Base-by-base conservation (phyloP, 2,329 filamentous ascomycete species). In the Fusarium nematophilum region DNA sequence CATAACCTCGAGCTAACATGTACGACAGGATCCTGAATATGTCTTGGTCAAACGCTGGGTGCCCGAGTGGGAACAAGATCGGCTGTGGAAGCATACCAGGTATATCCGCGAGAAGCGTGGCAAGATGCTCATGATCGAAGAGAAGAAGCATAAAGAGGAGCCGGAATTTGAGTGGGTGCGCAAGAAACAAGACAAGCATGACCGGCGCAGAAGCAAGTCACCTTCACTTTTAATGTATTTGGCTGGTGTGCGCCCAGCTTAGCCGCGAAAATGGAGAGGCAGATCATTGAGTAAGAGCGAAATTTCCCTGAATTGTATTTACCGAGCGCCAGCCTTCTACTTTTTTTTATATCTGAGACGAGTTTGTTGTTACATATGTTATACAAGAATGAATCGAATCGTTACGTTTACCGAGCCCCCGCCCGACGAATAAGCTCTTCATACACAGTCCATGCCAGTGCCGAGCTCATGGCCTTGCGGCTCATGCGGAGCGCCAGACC, bases 391-490 rank as follows among this genome's bases (percentile, higher is more conserved):
- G 36, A 31, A 21, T 25, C 17, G 23, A 33, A 30, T 7, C 21
- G 13, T 27, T 29, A 34, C 31, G 52, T 17, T 59, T 63, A 64
- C 43, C 43, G 54, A 7, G 46, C 40, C 49, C 55, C 68, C 30
- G 65, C 70, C 66, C 90, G 83, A 57, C 93, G 81, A 60, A 98
- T 90, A 67, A 97, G 76, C 75, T 97, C 94, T 78, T 99, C 95
- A 72, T 99, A 99, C 33, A 97, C 83, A 9, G 94, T 98, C 95
- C 95, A 99, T 7, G 94, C 94, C 65, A 98, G 81, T n/a, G 95
- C 95, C 46, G 90, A 94, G 75, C 93, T 97, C 37, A 97, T 77
- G 5, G 93, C 94, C 76, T 99, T 99, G 66, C 95, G 84, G 38
- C 89, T 90, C 82, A 98, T 96, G 52, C 95, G 85, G 65, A 99